These are phyloP conservation scores for Nannochloropsis granulata DNA, from an alignment of 108 stramenopile species.

Conservation along the genomic window DNA sequence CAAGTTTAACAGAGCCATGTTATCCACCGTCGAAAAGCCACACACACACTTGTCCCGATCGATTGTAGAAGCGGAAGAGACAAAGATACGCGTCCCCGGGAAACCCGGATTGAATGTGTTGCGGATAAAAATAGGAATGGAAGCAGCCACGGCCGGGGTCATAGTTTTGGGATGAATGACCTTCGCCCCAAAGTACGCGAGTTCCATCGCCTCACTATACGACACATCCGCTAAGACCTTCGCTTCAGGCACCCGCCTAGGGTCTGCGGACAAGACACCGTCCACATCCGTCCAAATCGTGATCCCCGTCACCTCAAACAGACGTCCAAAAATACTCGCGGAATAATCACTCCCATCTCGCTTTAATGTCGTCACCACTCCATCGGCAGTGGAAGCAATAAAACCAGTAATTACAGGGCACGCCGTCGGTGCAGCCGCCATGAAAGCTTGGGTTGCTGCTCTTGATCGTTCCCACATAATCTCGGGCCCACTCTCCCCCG, in stretches of 20 bases:
- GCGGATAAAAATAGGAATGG: slow-evolving; percentile 68
- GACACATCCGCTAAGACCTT: slow-evolving; percentile 50
- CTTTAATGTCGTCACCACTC: slow-evolving; percentile 65
- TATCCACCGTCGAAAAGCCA: slow-evolving; percentile 64
- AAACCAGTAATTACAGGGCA: slow-evolving; percentile 72
- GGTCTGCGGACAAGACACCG: slow-evolving; percentile 67
- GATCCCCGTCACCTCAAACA: slow-evolving; percentile 52
- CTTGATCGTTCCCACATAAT: slow-evolving; percentile 38
- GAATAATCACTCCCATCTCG: slow-evolving; percentile 71
- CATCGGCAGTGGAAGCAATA: slow-evolving; percentile 62
- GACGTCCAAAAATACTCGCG: slow-evolving; percentile 54
- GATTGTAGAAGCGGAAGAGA: slow-evolving; percentile 32
- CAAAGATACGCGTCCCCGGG: slow-evolving; percentile 59
- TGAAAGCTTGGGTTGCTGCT: slow-evolving; percentile 35
- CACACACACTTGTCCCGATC: slow-evolving; percentile 50
- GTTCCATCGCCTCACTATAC: slow-evolving; percentile 80
- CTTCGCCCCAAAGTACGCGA: slow-evolving; percentile 82
- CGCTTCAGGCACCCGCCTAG: slow-evolving; percentile 60
- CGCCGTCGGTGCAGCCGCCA: background rate
- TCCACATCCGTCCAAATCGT: slow-evolving; percentile 78
- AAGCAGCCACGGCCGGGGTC: slow-evolving; percentile 37
- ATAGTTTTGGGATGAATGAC: slow-evolving; percentile 76
- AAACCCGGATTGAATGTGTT: slow-evolving; percentile 67
- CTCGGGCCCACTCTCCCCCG: slow-evolving; percentile 30
- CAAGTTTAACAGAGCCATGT: slow-evolving; percentile 68